These are phyloP conservation scores for Apiospora pterosperma DNA, from an alignment of 2,329 filamentous ascomycete species.

Conservation along the genomic window DNA sequence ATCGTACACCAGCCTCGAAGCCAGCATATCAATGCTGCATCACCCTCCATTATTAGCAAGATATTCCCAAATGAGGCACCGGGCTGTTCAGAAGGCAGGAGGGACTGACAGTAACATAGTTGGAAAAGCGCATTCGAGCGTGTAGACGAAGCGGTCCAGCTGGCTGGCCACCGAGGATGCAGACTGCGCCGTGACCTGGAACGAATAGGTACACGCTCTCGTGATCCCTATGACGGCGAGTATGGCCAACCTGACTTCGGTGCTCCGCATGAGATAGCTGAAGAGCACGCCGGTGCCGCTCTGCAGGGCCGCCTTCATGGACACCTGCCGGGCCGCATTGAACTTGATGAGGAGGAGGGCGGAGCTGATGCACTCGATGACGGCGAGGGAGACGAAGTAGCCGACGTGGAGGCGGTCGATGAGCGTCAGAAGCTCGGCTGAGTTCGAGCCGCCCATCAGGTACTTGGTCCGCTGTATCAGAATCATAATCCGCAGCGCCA, in stretches of 20 bases:
- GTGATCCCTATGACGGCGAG: conserved; percentile 35
- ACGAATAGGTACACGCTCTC: conserved; percentile 38
- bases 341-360: conserved; percentile 37
- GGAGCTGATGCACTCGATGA: conserved; percentile 36
- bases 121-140: conserved; percentile 39
- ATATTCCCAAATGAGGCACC: neutral
- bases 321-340: conserved; percentile 25
- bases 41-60: neutral
- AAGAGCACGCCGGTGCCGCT: conserved; percentile 27
- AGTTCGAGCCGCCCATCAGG: conserved; percentile 19
- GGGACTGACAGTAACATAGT: conserved; percentile 35
- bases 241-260: conserved; percentile 35
- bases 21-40: conserved; percentile 4
- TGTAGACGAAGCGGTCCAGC: conserved; percentile 38
- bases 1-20: neutral
- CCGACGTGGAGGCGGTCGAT: conserved; percentile 38
- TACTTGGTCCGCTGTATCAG: conserved; percentile 26
- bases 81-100: neutral
- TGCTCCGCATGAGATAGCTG: conserved; percentile 36
- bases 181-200: conserved; percentile 32
- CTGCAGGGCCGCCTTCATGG: conserved; percentile 24
- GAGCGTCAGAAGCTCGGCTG: conserved; percentile 20
- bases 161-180: conserved; percentile 34
- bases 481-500: conserved; percentile 42
- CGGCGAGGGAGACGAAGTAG: conserved; percentile 39